phyloP scores from a whole-genome alignment of 2,329 filamentous ascomycete species.

The Cytospora schulzeri region DNA sequence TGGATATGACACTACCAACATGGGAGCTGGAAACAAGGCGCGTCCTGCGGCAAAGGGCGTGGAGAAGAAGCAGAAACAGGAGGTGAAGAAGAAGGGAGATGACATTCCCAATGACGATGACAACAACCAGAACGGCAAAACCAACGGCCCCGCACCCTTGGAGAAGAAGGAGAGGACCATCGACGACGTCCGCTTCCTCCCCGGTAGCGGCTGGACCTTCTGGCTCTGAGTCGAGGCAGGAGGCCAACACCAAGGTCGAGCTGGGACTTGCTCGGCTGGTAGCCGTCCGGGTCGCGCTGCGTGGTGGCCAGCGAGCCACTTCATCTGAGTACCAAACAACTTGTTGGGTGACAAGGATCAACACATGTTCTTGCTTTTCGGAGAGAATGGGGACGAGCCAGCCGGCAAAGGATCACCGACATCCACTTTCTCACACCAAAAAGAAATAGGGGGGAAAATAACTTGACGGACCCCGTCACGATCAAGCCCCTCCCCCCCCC shows the following conservation, averaged over 20 bases:
- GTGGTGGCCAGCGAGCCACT: too few relatives aligned
- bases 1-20: conserved; percentile 24
- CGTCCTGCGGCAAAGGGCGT: not conserved
- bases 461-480: too few relatives aligned
- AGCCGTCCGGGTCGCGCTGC: too few relatives aligned
- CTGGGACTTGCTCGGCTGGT: not conserved
- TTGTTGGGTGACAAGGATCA: too few relatives aligned
- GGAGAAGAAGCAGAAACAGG: not conserved
- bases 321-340: too few relatives aligned
- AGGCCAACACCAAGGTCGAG: too few relatives aligned
- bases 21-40: conserved; percentile 1
- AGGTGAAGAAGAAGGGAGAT: not conserved
- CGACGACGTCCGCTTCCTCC: not conserved
- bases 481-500: too few relatives aligned
- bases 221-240: conserved; percentile 19
- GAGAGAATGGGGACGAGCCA: too few relatives aligned
- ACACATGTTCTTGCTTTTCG: too few relatives aligned
- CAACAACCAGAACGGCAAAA: not conserved
- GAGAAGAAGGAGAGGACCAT: not conserved
- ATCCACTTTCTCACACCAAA: too few relatives aligned
- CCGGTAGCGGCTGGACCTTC: conserved; percentile 22
- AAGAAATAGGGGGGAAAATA: too few relatives aligned
- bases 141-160: not conserved
- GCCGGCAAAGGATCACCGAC: too few relatives aligned
- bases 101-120: not conserved